Percentiles rank a stretch among this genome's conserved stretches.
These are phyloP conservation scores for Xanthoparmelia taractica DNA, from an alignment of 495 filamentous ascomycete genomes.

Conservation along the genomic window DNA sequence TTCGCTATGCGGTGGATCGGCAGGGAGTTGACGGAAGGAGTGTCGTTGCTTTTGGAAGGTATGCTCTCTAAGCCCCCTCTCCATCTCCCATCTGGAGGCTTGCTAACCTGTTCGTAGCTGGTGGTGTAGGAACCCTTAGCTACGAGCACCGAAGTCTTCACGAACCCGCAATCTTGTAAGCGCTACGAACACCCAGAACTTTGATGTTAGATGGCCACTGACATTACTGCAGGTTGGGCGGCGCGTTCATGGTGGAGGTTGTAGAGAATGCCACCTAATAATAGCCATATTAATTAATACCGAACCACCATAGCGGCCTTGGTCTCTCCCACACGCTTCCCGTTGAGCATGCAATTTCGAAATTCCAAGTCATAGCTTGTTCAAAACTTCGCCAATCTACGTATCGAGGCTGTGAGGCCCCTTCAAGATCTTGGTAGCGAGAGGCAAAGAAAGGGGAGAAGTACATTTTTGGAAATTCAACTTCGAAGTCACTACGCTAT, in stretches of 20 bases:
- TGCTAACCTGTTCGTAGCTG: slow-evolving; percentile 51
- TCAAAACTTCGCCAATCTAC: not conserved
- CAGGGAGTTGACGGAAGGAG: slow-evolving; percentile 51
- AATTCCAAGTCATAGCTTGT: not conserved
- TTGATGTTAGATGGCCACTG: not conserved
- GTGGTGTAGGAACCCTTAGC: slow-evolving; percentile 76
- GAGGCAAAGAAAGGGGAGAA: not conserved
- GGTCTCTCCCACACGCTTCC: not conserved
- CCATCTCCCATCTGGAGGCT: slow-evolving; percentile 25
- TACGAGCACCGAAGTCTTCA: slow-evolving; percentile 63
- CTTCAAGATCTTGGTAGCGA: not conserved
- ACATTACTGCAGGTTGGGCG: slow-evolving; percentile 18
- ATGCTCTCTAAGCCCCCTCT: not conserved
- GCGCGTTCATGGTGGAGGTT: slow-evolving; percentile 23
- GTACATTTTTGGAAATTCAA: not conserved
- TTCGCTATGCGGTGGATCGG: slow-evolving; percentile 85
- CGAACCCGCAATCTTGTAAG: slow-evolving; percentile 57
- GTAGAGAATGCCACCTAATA: not conserved
- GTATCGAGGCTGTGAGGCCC: not conserved
- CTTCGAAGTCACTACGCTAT: not conserved
- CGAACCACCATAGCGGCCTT: not conserved
- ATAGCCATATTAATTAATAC: not conserved
- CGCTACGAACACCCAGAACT: not conserved
- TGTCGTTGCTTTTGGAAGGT: slow-evolving; percentile 35
- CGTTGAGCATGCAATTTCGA: not conserved